Conservation (phyloP, 495 filamentous ascomycete genomes). For the Sporormia fimetaria region DNA sequence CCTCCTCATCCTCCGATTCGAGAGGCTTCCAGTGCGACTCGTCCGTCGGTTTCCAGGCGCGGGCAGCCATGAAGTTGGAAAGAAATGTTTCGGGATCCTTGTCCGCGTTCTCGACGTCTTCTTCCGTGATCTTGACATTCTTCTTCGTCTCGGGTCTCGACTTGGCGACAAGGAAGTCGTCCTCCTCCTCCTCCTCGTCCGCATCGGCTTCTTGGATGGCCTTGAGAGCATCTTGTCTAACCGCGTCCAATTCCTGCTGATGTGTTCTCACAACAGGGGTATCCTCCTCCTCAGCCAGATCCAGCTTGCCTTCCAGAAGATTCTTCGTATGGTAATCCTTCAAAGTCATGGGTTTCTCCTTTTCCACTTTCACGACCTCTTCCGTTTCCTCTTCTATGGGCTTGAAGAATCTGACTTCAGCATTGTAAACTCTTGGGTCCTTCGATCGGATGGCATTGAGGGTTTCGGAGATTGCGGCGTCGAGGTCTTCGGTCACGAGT, state of each 20-base stretch:
- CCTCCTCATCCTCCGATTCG: constrained; percentile 84
- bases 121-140: constrained; percentile 38
- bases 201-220: constrained; percentile 64
- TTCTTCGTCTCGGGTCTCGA: constrained; percentile 18
- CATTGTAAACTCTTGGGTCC: constrained; percentile 83
- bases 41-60: constrained; percentile 69
- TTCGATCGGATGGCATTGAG: constrained; percentile 76
- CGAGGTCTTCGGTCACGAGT: constrained; percentile 67
- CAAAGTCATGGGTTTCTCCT: constrained; percentile 76
- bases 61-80: constrained; percentile 75
- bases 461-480: constrained; percentile 75
- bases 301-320: constrained; percentile 54
- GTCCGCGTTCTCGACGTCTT: constrained; percentile 66
- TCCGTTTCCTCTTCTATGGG: constrained; percentile 43
- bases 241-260: constrained; percentile 68
- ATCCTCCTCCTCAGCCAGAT: constrained; percentile 45
- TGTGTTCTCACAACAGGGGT: constrained; percentile 54
- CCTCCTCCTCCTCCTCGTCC: constrained; percentile 46
- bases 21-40: constrained; percentile 56
- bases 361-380: constrained; percentile 36
- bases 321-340: constrained; percentile 85
- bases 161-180: constrained; percentile 51
- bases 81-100: constrained; percentile 83
- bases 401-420: constrained; percentile 61
- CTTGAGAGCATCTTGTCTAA: constrained; percentile 63